Evolutionary conservation across 225 moss, liverwort and hornwort species (phyloP), one percentile per base, ranked within the genome.

Genomic region (Bryoerythrophyllum caledonicum): DNA sequence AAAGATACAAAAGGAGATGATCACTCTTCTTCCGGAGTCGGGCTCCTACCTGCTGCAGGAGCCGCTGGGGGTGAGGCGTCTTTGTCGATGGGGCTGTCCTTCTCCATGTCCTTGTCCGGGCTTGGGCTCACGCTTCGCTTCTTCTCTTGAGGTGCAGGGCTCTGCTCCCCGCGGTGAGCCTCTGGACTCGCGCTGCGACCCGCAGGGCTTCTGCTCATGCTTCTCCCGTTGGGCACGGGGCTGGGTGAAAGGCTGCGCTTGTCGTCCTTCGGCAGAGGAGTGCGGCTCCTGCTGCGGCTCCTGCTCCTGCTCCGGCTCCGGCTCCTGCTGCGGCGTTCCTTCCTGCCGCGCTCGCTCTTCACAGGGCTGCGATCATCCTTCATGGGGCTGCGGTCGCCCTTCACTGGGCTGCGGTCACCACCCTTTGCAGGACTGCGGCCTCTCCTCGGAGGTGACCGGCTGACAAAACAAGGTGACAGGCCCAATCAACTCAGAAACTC

Each of bases 401-500:
- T 81, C 56, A 51, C 32, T 14, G 79, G 86, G 27, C 68, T 78
- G 25, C 58, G 79, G 19, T 92, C 92, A 11, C 85, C 90, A 9
- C 85, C 91, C 78, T 91, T 97, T 35, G 53, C 73, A 0, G 96
- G 94, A 59, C 96, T 97, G 16, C 82, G 77, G 23, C 78, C 86
- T 49, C 78, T 73, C 80, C 89, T 89, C 20, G 88, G 85, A 10
- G 99, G 99, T 48, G 90, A 87, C 59, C 88, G 91, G 58, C 84
- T 83, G 77, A 30, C 37, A 59, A 54, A 34, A 77, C 4, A 2
- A 52, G 10, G 24, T 62, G 30, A 27, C 7, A 9, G 17, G 8
- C 2, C 11, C 30, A 75, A 7, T 6, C n/a, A n/a, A 10, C 57
- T 60, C 35, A 3, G 7, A 2, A 37, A 48, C 60, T 21, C 0